Evolutionary conservation across 1,284 basidiomycete genomes (phyloP).

Genomic region (Ustilago xerochloae): DNA sequence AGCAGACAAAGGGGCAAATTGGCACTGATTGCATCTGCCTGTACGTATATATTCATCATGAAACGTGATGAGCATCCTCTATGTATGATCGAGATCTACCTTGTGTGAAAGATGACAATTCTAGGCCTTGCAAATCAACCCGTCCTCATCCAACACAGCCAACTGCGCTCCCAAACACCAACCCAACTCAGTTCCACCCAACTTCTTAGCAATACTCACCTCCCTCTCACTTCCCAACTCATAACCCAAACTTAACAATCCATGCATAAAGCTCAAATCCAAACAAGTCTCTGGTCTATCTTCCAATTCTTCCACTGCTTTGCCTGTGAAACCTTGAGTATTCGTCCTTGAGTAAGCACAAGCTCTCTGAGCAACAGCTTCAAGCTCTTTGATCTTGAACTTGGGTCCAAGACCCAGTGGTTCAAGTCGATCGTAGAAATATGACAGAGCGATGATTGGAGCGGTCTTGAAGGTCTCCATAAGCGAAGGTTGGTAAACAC

Average conservation of each 20-base stretch:
- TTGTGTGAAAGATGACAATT: neutral
- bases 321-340: conserved; percentile 58
- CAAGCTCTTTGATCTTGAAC: conserved; percentile 58
- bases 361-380: conserved; percentile 55
- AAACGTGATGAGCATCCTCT: no score
- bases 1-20: neutral
- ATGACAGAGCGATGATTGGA: conserved; percentile 74
- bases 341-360: conserved; percentile 45
- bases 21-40: neutral
- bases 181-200: conserved; percentile 90
- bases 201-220: conserved; percentile 75
- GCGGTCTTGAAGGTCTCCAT: conserved; percentile 80
- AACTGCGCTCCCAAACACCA: conserved; percentile 85
- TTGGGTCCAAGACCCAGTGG: conserved; percentile 76
- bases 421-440: conserved; percentile 93
- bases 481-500: conserved; percentile 96
- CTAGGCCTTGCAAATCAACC: conserved; percentile 51
- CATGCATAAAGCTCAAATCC: conserved; percentile 95
- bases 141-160: conserved; percentile 58
- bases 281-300: conserved; percentile 92
- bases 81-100: neutral
- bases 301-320: conserved; percentile 79
- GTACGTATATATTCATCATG: no score
- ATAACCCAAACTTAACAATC: conserved; percentile 77
- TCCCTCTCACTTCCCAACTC: conserved; percentile 74